Evolutionary conservation across 495 filamentous ascomycete genomes (phyloP).

Genomic region (Daldinia caldariorum): DNA sequence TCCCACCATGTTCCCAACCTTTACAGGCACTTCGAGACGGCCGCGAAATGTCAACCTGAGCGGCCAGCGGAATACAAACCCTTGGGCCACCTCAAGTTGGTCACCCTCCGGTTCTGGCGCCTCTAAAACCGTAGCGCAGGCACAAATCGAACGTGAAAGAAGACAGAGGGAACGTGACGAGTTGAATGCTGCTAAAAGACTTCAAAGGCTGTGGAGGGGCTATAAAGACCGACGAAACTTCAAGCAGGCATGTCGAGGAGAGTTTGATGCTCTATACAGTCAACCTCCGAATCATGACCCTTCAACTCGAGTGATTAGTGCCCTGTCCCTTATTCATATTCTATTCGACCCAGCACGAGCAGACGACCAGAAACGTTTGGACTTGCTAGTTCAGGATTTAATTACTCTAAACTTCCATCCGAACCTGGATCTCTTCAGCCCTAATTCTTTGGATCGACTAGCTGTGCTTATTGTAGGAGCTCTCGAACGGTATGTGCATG

Average conservation of each 20-base stretch:
- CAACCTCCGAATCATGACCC: conserved; percentile 11
- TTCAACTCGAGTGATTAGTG: conserved; percentile 44
- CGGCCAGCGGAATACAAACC: conserved; percentile 76
- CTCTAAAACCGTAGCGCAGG: conserved; percentile 81
- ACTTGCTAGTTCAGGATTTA: conserved; percentile 52
- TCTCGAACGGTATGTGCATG: conserved; percentile 46
- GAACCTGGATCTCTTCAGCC: conserved; percentile 45
- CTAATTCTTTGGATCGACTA: conserved; percentile 48
- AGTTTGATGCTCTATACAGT: conserved; percentile 70
- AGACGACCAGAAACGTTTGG: conserved; percentile 52
- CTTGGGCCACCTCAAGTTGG: conserved; percentile 70
- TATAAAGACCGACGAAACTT: conserved; percentile 70
- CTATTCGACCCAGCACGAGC: conserved; percentile 42
- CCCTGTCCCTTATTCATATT: conserved; percentile 51
- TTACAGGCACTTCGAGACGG: conserved; percentile 86
- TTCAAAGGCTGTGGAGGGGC: conserved; percentile 89
- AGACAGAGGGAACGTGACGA: conserved; percentile 85
- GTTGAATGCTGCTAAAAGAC: conserved; percentile 73
- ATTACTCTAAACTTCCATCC: conserved; percentile 26
- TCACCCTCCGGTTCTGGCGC: conserved; percentile 62
- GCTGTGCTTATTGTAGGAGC: conserved; percentile 48
- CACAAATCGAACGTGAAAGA: conserved; percentile 81
- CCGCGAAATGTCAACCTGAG: conserved; percentile 94
- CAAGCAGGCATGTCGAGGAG: conserved; percentile 65
- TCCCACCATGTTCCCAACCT: conserved; percentile 81